Percentiles rank a stretch among this genome's conserved stretches.
These are phyloP conservation scores for Plasmodium chabaudi DNA, from an alignment of 169 alveolate genomes.

Conservation along the genomic window DNA sequence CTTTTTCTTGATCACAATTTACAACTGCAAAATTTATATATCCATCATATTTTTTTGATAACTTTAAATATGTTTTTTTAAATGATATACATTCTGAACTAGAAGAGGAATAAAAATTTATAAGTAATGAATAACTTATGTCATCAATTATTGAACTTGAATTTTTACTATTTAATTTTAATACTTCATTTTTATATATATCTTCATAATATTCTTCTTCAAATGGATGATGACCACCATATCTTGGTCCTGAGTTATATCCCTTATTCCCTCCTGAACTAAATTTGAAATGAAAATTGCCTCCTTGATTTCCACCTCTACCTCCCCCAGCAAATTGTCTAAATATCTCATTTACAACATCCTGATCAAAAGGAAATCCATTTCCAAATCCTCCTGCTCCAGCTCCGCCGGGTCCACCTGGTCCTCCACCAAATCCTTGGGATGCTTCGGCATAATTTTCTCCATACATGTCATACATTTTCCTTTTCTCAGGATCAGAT, in stretches of 20 bases:
- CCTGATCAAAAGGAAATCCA: slow-evolving; percentile 87
- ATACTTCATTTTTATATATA: slow-evolving; percentile 79
- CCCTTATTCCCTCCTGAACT: slow-evolving; percentile 69
- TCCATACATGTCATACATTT: slow-evolving; percentile 93
- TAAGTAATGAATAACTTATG: slow-evolving; percentile 77
- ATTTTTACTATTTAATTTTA: slow-evolving; percentile 75
- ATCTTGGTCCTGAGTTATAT: slow-evolving; percentile 73
- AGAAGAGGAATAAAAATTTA: slow-evolving; percentile 84
- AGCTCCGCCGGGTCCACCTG: slow-evolving; percentile 74
- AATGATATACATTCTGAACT: slow-evolving; percentile 85
- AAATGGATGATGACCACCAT: slow-evolving; percentile 18
- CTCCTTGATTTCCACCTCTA: slow-evolving; percentile 60
- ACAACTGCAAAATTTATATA: slow-evolving; percentile 79
- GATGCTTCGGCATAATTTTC: slow-evolving; percentile 92
- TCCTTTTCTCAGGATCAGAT: slow-evolving; percentile 91
- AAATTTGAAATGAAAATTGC: slow-evolving; percentile 69
- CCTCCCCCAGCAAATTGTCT: slow-evolving; percentile 82
- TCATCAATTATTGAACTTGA: slow-evolving; percentile 45
- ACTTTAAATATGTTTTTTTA: slow-evolving; percentile 75
- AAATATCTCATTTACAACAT: slow-evolving; percentile 87
- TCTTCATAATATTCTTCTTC: slow-evolving; percentile 46
- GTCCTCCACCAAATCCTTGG: slow-evolving; percentile 36
- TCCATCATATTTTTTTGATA: slow-evolving; percentile 82
- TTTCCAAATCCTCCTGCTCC: slow-evolving; percentile 76
- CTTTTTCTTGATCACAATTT: slow-evolving; percentile 79